Conservation (phyloP, 345 rosid genomes). For the Acer yangbiense region DNA sequence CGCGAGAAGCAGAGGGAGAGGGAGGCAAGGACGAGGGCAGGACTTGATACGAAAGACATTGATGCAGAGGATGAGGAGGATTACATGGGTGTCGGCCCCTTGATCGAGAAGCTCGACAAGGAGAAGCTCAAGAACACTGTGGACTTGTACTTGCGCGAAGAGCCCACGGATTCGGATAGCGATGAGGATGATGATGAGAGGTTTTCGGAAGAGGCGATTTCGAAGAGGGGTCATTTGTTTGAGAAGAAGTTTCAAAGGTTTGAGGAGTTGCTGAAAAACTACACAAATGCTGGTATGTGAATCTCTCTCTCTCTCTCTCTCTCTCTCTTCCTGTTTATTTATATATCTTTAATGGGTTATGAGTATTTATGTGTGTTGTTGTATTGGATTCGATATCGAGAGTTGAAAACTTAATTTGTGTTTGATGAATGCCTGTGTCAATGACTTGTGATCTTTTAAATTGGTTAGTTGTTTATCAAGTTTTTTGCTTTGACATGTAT, state of each 20-base stretch:
- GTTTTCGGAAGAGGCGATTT: slow-evolving; percentile 38
- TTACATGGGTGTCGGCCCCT: slow-evolving; percentile 68
- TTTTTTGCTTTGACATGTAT: background rate
- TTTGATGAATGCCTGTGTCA: background rate
- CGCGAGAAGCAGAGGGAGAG: slow-evolving; percentile 74
- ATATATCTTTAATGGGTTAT: background rate
- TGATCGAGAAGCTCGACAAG: slow-evolving; percentile 78
- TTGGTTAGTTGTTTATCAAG: too few relatives aligned
- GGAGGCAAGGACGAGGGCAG: slow-evolving; percentile 64
- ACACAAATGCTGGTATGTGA: slow-evolving; percentile 49
- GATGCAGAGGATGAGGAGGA: slow-evolving; percentile 88
- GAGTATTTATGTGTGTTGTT: background rate
- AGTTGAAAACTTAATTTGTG: background rate
- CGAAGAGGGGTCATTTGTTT: slow-evolving; percentile 38
- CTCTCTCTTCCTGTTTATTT: background rate
- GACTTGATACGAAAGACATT: slow-evolving; percentile 71
- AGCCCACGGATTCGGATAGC: slow-evolving; percentile 74
- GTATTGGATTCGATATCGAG: too few relatives aligned
- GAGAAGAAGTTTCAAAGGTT: slow-evolving; percentile 62
- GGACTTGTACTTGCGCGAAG: slow-evolving; percentile 47
- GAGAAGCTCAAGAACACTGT: slow-evolving; percentile 45
- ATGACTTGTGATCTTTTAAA: background rate
- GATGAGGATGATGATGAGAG: slow-evolving; percentile 68
- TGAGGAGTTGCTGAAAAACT: slow-evolving; percentile 64
- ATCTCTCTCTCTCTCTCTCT: background rate